Conservation (phyloP, 495 filamentous ascomycete species). For the Xylaria nigripes region DNA sequence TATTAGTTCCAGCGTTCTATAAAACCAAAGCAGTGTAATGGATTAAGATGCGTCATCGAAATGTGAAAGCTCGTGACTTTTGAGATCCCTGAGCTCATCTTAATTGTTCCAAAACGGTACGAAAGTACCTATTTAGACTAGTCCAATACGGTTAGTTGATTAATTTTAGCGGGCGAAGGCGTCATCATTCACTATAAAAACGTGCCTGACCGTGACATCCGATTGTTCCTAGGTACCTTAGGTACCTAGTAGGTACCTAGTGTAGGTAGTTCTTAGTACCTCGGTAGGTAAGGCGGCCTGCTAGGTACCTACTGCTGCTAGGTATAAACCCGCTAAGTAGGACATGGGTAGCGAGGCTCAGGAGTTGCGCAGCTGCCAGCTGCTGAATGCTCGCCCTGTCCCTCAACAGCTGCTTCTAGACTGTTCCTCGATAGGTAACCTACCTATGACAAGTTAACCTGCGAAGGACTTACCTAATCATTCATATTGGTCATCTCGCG, state of each 20-base stretch:
- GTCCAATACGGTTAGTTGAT: too few species aligned
- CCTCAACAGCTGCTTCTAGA: constrained; percentile 22
- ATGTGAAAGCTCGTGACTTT: constrained; percentile 28
- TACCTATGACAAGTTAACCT: neutral
- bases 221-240: too few species aligned
- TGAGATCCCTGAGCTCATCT: neutral
- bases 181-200: neutral
- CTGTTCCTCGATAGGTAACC: constrained; percentile 10
- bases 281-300: too few species aligned
- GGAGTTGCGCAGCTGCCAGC: neutral
- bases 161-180: neutral
- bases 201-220: neutral
- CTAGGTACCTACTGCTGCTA: neutral
- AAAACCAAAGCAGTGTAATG: neutral
- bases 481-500: constrained; percentile 16
- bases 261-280: too few species aligned
- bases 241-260: too few species aligned
- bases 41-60: constrained; percentile 18
- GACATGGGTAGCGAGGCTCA: neutral
- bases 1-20: too few species aligned
- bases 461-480: constrained; percentile 17
- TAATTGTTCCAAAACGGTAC: constrained; percentile 8
- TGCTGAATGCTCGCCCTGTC: neutral
- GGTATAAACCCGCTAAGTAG: neutral
- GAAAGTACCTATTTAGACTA: constrained; percentile 3